These are phyloP conservation scores for Decorospora gaudefroyi DNA, from an alignment of 2,329 filamentous ascomycete species.

Conservation along the genomic window DNA sequence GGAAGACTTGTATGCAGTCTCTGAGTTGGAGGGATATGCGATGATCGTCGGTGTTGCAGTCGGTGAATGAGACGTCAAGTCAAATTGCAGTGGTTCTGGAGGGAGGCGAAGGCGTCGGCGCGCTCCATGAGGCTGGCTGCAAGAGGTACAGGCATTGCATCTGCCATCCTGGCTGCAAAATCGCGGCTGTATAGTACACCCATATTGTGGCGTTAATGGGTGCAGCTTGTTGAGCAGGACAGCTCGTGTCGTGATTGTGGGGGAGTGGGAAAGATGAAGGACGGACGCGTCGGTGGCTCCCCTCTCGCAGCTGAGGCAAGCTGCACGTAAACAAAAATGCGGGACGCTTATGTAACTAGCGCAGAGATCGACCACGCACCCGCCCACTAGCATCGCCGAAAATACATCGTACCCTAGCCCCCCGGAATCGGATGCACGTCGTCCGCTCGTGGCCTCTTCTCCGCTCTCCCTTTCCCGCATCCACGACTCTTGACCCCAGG, in stretches of 20 bases:
- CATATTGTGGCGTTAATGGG: constrained; percentile 24
- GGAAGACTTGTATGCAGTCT: constrained; percentile 7
- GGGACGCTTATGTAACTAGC: constrained; percentile 6
- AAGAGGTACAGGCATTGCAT: constrained; percentile 2
- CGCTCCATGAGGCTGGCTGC: constrained; percentile 7
- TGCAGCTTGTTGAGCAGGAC: constrained; percentile 7
- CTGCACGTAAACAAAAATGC: neutral
- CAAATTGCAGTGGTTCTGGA: no score
- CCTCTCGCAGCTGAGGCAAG: neutral
- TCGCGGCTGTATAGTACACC: constrained; percentile 7
- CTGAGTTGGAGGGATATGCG: neutral
- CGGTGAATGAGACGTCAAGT: neutral
- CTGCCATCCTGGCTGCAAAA: constrained; percentile 3
- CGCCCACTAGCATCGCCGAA: neutral
- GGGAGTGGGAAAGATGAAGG: constrained; percentile 1
- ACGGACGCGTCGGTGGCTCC: constrained; percentile 5
- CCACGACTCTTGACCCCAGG: neutral
- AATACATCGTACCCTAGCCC: neutral
- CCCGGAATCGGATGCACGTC: neutral
- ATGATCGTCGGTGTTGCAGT: constrained; percentile 5
- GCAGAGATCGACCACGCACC: neutral
- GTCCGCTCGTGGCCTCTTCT: neutral
- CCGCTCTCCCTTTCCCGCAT: constrained; percentile 1
- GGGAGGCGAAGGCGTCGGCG: neutral
- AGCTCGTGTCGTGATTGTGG: constrained; percentile 8